phyloP scores from a whole-genome alignment of 441 rosid species.

The Pelargonium myrrhifolium region DNA sequence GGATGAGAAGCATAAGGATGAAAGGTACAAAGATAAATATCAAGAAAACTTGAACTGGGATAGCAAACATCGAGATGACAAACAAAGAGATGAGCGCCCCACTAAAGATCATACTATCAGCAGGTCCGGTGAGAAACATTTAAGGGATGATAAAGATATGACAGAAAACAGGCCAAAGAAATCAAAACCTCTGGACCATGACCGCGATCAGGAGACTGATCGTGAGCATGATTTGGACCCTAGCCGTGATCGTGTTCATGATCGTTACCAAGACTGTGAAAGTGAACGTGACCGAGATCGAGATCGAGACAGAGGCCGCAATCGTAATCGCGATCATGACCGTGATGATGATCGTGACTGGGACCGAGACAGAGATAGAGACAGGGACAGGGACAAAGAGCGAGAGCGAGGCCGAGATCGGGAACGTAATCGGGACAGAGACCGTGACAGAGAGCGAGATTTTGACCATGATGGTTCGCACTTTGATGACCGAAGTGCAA shows the following conservation, averaged over 20 bases:
- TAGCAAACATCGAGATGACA: slow-evolving; percentile 48
- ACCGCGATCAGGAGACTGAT: slow-evolving; percentile 31
- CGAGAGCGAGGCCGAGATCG: slow-evolving; percentile 18
- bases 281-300: slow-evolving; percentile 12
- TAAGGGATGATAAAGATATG: slow-evolving; percentile 47
- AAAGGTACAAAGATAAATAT: slow-evolving; percentile 43
- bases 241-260: slow-evolving; percentile 21
- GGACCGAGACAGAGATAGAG: slow-evolving; percentile 18
- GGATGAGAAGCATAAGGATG: slow-evolving; percentile 65
- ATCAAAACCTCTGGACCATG: slow-evolving; percentile 47
- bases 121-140: slow-evolving; percentile 55
- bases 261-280: slow-evolving; percentile 19
- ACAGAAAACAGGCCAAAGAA: slow-evolving; percentile 41
- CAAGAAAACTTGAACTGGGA: slow-evolving; percentile 50
- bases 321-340: slow-evolving; percentile 32
- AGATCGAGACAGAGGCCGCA: slow-evolving; percentile 18
- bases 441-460: slow-evolving; percentile 33
- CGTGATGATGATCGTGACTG: slow-evolving; percentile 33
- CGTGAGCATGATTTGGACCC: slow-evolving; percentile 10
- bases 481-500: slow-evolving; percentile 48
- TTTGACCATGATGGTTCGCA: slow-evolving; percentile 35
- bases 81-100: slow-evolving; percentile 14
- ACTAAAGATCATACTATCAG: slow-evolving; percentile 44
- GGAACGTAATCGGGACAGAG: slow-evolving; percentile 17
- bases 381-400: slow-evolving; percentile 29